phyloP scores from a whole-genome alignment of 352 stramenopile genomes.

The Pythium grandisporangium region DNA sequence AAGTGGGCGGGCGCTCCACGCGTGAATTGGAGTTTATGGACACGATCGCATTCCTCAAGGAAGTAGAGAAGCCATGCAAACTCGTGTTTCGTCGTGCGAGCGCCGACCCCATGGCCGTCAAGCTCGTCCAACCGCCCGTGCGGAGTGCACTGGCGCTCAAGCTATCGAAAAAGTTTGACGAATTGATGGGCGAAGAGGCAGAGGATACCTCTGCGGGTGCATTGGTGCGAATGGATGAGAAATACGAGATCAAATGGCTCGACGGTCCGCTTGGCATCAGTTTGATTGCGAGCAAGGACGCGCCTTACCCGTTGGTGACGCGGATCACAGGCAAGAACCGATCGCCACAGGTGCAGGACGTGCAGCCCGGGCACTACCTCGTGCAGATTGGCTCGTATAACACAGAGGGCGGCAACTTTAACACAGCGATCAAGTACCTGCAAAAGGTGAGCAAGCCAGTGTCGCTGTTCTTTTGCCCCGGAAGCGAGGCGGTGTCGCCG shows the following conservation, averaged over 20 bases:
- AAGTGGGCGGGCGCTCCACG: conserved; percentile 59
- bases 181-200: conserved; percentile 55
- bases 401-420: conserved; percentile 80
- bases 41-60: conserved; percentile 76
- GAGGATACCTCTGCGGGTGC: conserved; percentile 59
- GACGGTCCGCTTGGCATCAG: conserved; percentile 81
- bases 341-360: conserved; percentile 79
- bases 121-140: conserved; percentile 60
- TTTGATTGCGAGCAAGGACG: conserved; percentile 83
- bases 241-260: conserved; percentile 85
- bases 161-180: conserved; percentile 67
- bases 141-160: conserved; percentile 64
- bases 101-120: conserved; percentile 71
- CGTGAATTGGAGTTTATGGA: conserved; percentile 81
- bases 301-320: conserved; percentile 79
- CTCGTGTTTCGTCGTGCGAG: conserved; percentile 64
- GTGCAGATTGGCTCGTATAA: conserved; percentile 83
- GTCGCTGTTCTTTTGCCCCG: conserved; percentile 75
- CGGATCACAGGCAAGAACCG: conserved; percentile 85
- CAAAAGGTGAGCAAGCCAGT: conserved; percentile 84
- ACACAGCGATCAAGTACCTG: conserved; percentile 84
- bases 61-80: conserved; percentile 64
- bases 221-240: conserved; percentile 68
- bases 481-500: conserved; percentile 69
- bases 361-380: conserved; percentile 81